A percentile compares a stretch with the other conserved stretches of the same genome.
phyloP scores from a whole-genome alignment of 441 rosid species.

The Adansonia rubrostipa region DNA sequence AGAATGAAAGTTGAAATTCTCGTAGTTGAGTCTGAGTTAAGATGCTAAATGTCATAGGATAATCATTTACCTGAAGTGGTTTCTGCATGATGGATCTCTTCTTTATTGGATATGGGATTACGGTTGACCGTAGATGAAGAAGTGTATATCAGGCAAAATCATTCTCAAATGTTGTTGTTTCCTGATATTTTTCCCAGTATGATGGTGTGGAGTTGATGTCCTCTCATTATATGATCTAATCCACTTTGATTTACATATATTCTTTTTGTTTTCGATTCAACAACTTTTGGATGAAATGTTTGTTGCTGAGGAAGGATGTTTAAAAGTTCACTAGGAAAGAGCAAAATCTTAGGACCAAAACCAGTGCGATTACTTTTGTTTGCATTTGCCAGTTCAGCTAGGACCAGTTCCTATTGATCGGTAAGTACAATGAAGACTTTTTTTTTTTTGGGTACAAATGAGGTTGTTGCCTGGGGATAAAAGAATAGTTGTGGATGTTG shows the following conservation, averaged over 20 bases:
- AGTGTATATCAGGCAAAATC: background rate
- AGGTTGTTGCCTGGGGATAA: too few relatives aligned
- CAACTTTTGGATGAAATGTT: background rate
- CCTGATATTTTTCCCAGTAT: background rate
- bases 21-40: background rate
- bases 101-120: background rate
- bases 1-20: constrained; percentile 2
- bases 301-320: background rate
- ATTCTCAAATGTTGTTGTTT: background rate
- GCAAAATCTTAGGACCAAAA: background rate
- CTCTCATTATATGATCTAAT: background rate
- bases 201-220: background rate
- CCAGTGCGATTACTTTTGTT: background rate
- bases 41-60: background rate
- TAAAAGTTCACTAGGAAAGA: background rate
- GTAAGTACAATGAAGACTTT: background rate
- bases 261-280: background rate
- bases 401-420: background rate
- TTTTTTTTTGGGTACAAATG: too few relatives aligned
- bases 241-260: background rate
- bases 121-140: background rate
- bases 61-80: background rate
- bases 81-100: background rate
- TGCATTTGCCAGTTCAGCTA: background rate
- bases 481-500: too few relatives aligned